phyloP scores from a whole-genome alignment of 306 rosid genomes.

The Vigna mungo region DNA sequence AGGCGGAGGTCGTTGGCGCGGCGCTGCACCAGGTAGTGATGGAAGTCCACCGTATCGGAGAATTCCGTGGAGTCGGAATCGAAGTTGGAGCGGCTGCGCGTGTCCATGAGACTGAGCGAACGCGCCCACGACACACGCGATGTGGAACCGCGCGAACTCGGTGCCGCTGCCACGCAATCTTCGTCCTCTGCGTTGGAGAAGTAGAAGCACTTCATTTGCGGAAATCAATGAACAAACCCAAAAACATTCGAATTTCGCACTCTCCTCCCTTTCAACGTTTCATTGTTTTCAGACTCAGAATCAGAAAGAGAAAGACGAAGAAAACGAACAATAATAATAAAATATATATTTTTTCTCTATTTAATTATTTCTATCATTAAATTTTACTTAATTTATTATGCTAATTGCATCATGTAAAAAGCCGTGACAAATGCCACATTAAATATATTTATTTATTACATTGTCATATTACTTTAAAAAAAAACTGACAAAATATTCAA shows the following conservation, averaged over 20 bases:
- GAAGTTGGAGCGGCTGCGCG: slow-evolving; percentile 65
- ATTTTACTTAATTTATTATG: neutral
- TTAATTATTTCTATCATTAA: neutral
- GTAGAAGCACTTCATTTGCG: slow-evolving; percentile 84
- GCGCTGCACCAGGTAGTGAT: slow-evolving; percentile 63
- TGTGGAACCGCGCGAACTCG: slow-evolving; percentile 65
- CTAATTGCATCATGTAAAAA: neutral
- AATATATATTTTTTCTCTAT: neutral
- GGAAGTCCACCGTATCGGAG: slow-evolving; percentile 66
- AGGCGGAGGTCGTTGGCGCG: slow-evolving; percentile 77
- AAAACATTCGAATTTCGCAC: neutral
- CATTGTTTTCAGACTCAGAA: neutral
- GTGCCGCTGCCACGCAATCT: slow-evolving; percentile 49
- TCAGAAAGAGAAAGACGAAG: neutral
- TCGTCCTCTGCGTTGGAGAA: slow-evolving; percentile 69
- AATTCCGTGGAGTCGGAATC: slow-evolving; percentile 66
- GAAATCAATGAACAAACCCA: neutral
- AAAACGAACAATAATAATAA: neutral
- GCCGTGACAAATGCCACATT: neutral
- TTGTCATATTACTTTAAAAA: neutral
- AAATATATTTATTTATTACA: neutral
- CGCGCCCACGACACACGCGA: slow-evolving; percentile 86
- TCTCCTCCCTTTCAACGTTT: neutral
- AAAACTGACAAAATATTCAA: neutral
- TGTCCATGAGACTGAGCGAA: slow-evolving; percentile 77